phyloP scores from a whole-genome alignment of 192 early-diverging fungal genomes.

The Mortierella antarctica region DNA sequence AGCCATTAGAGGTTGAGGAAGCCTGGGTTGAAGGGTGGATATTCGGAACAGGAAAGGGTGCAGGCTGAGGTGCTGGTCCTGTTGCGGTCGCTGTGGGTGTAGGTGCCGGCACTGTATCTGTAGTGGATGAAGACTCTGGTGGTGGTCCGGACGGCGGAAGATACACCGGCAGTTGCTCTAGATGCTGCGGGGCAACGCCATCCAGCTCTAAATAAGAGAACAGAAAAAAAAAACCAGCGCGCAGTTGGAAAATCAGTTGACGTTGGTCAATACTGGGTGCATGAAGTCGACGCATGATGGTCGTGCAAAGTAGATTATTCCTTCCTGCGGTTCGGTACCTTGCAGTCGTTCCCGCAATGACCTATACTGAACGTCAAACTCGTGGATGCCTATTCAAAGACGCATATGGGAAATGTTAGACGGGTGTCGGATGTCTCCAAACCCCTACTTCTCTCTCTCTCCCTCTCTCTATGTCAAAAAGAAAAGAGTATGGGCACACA shows the following conservation, averaged over 20 bases:
- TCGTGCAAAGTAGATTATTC: background rate
- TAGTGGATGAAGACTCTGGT: background rate
- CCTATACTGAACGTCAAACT: slow-evolving; percentile 44
- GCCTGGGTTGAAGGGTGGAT: background rate
- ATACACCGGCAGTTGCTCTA: slow-evolving; percentile 42
- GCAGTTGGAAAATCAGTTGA: background rate
- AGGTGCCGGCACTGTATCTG: background rate
- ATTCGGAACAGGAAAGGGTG: background rate
- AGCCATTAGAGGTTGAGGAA: background rate
- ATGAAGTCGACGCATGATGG: background rate
- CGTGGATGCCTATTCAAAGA: slow-evolving; percentile 20
- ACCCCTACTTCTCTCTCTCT: background rate
- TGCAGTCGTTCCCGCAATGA: slow-evolving; percentile 35
- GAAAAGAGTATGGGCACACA: background rate
- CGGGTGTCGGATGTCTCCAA: background rate
- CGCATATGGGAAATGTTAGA: background rate
- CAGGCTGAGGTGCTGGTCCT: slow-evolving; percentile 7
- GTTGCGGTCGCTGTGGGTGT: slow-evolving; percentile 11
- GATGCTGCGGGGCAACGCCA: slow-evolving; percentile 34
- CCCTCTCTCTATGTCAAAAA: background rate
- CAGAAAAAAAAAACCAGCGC: background rate
- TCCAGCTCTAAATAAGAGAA: slow-evolving; percentile 31
- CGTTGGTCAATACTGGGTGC: too few species aligned
- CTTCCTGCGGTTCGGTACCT: slow-evolving; percentile 1
- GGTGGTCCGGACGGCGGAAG: slow-evolving; percentile 8